Evolutionary conservation across 1,284 basidiomycete species (phyloP), one percentile per base, ranked within the genome.

Genomic region (Cryptococcus sp.): DNA sequence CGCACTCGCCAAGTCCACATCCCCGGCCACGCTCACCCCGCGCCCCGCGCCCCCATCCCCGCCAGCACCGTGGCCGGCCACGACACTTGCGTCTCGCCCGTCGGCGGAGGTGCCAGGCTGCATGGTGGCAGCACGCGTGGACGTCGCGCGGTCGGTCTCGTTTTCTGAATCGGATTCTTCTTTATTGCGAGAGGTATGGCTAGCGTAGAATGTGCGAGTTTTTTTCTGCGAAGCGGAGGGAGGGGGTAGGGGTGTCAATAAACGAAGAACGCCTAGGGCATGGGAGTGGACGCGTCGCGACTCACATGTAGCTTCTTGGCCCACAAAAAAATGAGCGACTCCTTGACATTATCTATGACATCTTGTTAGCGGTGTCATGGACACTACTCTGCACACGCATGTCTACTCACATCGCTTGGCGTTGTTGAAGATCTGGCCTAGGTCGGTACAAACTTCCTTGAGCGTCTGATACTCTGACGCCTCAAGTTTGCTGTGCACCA

Each of bases 221-320:
- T 70, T 61, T 71, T 74, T 72, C 67, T 69, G 48, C 13, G 20
- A 20, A 21, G 45, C 24, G 2, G 1, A 33, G 28, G 4, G 28
- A 9, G 28, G 28, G 28, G 35, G 9, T 3, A 33, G 23, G n/a
- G 38, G 38, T 8, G 16, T 39, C 13, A 24, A 20, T 20, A 48
- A 24, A 12, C 20, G 21, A 39, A 33, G 37, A 12, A n/a, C 20
- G 45, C 9, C 4, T 18, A 45, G 40, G 35, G 20, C 16, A 36
- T 13, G 13, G 13, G 20, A 37, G 23, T 18, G 43, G n/a, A 33
- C n/a, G 16, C 55, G 39, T 20, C 16, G 15, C 24, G 4, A 64
- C 73, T 52, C 33, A 73, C 73, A 58, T 78, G 76, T 50, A 78
- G 60, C 56, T 70, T 70, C 56, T 72, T 72, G 18, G 76, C 76